Evolutionary conservation across 1,284 basidiomycete genomes (phyloP).

Genomic region (Cutaneotrichosporon spelunceum): DNA sequence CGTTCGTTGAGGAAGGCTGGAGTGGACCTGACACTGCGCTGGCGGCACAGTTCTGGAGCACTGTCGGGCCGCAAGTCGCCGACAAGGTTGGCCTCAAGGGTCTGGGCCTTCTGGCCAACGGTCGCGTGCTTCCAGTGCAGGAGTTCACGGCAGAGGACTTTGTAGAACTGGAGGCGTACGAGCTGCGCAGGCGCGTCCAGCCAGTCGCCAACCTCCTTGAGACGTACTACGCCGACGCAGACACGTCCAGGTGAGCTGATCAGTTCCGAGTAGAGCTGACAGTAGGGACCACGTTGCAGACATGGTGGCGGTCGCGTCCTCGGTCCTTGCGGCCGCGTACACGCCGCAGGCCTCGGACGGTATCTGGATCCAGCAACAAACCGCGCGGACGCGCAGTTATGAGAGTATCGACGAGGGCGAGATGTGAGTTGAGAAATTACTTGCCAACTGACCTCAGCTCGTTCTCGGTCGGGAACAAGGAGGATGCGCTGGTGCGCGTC

Average conservation of each 20-base stretch:
- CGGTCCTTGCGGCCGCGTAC: conserved; percentile 64
- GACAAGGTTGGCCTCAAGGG: conserved; percentile 57
- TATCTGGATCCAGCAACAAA: conserved; percentile 62
- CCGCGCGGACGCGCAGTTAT: conserved; percentile 59
- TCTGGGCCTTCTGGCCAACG: conserved; percentile 69
- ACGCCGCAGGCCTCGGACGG: conserved; percentile 67
- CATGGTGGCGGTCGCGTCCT: conserved; percentile 63
- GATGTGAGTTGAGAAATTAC: conserved; percentile 57
- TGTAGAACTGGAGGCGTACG: conserved; percentile 64
- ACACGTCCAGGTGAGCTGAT: conserved; percentile 54
- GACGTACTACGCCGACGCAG: conserved; percentile 55
- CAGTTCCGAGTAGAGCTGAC: conserved; percentile 10
- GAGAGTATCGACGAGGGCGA: conserved; percentile 60
- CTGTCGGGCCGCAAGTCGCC: conserved; percentile 28
- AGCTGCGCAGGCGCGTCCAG: conserved; percentile 64
- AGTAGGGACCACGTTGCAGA: conserved; percentile 59
- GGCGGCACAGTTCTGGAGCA: conserved; percentile 43
- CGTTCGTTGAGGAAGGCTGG: conserved; percentile 30
- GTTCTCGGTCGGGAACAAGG: conserved; percentile 66
- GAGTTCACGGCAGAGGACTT: conserved; percentile 68
- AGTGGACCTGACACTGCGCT: conserved; percentile 30
- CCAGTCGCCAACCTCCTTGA: conserved; percentile 66
- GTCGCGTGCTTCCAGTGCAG: conserved; percentile 63
- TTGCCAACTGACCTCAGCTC: conserved; percentile 55
- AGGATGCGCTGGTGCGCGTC: conserved; percentile 67